These are phyloP conservation scores for Suillus luteus DNA, from an alignment of 768 basidiomycete genomes.

Conservation along the genomic window DNA sequence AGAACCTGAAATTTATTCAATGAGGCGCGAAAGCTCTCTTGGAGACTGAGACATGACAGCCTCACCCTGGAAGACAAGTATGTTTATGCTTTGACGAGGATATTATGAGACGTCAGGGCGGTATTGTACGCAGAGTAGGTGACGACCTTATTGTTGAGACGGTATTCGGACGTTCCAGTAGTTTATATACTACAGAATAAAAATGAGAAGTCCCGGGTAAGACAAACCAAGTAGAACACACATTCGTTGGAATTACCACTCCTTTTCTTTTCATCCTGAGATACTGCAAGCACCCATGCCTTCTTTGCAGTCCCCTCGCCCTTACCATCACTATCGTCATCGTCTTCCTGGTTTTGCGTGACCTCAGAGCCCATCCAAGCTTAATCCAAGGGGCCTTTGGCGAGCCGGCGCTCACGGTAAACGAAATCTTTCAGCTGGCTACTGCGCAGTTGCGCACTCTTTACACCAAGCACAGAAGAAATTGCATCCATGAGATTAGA, in stretches of 20 bases:
- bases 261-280: conserved; percentile 73
- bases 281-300: conserved; percentile 96
- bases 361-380: conserved; percentile 48
- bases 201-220: not conserved
- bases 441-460: conserved; percentile 65
- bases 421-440: conserved; percentile 79
- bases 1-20: conserved; percentile 96
- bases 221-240: conserved; percentile 44
- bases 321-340: conserved; percentile 51
- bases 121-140: conserved; percentile 89
- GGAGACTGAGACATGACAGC: conserved; percentile 95
- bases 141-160: conserved; percentile 76
- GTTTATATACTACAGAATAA: conserved; percentile 69
- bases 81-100: conserved; percentile 99
- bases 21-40: conserved; percentile 85
- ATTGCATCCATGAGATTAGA: conserved; percentile 99
- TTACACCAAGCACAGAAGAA: conserved; percentile 96
- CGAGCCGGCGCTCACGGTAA: conserved; percentile 84
- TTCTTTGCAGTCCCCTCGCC: conserved; percentile 87
- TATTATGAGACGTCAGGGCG: conserved; percentile 85
- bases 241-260: conserved; percentile 93
- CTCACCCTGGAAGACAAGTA: conserved; percentile 98
- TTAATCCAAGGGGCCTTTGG: conserved; percentile 46
- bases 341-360: conserved; percentile 45
- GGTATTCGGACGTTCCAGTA: conserved; percentile 88